These are phyloP conservation scores for Candida oleophila DNA, from an alignment of 805 yeast genomes.

Conservation along the genomic window DNA sequence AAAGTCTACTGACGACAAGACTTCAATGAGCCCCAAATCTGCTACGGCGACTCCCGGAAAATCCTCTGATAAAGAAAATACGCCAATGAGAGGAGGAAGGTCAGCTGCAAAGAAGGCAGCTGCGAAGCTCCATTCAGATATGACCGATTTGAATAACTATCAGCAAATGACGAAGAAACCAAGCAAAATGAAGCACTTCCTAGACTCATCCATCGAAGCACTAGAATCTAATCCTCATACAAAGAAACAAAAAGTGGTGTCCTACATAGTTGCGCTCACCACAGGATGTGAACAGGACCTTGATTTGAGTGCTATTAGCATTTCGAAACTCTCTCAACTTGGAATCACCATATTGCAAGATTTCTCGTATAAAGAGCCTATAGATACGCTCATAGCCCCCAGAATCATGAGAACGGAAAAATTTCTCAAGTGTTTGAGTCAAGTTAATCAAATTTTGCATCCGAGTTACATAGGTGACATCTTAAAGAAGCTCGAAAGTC, in stretches of 20 bases:
- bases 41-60: constrained; percentile 3
- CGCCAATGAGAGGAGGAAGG: constrained; percentile 28
- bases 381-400: constrained; percentile 70
- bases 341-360: constrained; percentile 59
- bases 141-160: constrained; percentile 65
- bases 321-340: constrained; percentile 39
- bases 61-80: constrained; percentile 1
- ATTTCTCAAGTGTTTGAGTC: constrained; percentile 68
- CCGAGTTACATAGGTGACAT: constrained; percentile 55
- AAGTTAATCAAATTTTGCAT: constrained; percentile 50
- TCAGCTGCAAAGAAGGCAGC: constrained; percentile 71
- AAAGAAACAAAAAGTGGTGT: constrained; percentile 8
- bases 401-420: constrained; percentile 83
- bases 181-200: constrained; percentile 36
- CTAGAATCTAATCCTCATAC: constrained; percentile 13
- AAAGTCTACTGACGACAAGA: neutral
- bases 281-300: constrained; percentile 63
- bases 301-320: constrained; percentile 41
- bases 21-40: neutral
- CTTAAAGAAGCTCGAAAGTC: constrained; percentile 18
- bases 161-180: constrained; percentile 50
- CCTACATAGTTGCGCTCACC: constrained; percentile 24
- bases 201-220: constrained; percentile 33
- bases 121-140: constrained; percentile 61
- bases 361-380: constrained; percentile 35